phyloP scores from a whole-genome alignment of 2,329 filamentous ascomycete genomes.

The Fusarium udum region DNA sequence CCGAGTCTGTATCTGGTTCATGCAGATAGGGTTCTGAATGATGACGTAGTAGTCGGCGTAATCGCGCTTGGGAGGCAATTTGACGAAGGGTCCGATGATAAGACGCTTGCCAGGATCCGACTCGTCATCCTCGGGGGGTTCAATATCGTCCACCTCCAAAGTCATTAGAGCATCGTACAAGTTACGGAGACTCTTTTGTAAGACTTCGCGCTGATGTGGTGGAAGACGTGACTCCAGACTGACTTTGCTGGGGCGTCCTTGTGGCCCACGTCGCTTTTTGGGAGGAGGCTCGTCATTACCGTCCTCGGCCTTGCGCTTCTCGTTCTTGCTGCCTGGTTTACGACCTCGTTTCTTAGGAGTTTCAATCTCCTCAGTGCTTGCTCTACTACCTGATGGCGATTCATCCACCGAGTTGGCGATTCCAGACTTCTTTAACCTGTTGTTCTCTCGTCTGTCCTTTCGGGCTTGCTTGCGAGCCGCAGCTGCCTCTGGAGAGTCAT shows the following conservation, averaged over 20 bases:
- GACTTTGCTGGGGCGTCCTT: constrained; percentile 72
- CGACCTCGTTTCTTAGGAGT: constrained; percentile 85
- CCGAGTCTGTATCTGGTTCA: constrained; percentile 93
- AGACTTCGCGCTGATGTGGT: constrained; percentile 74
- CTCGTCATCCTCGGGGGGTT: constrained; percentile 66
- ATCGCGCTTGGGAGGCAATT: constrained; percentile 85
- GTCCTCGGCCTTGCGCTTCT: constrained; percentile 90
- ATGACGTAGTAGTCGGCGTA: constrained; percentile 96
- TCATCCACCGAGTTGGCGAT: constrained; percentile 59
- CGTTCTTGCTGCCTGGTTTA: constrained; percentile 75
- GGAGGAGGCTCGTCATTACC: constrained; percentile 79
- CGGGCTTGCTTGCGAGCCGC: constrained; percentile 89
- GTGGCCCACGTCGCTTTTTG: constrained; percentile 80
- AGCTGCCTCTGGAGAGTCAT: constrained; percentile 92
- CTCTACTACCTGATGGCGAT: constrained; percentile 81
- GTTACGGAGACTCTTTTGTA: constrained; percentile 81
- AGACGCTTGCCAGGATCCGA: constrained; percentile 72
- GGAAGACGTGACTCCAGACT: constrained; percentile 62
- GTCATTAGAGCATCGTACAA: constrained; percentile 85
- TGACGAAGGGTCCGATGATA: constrained; percentile 94
- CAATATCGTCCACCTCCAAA: constrained; percentile 80
- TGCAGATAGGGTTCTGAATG: constrained; percentile 91
- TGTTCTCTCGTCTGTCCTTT: constrained; percentile 80
- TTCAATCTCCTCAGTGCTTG: constrained; percentile 82
- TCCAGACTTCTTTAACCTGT: constrained; percentile 71